Percentiles rank a stretch among this genome's conserved stretches.
These are phyloP conservation scores for Biscutella auriculata DNA, from an alignment of 441 rosid genomes.

Conservation along the genomic window DNA sequence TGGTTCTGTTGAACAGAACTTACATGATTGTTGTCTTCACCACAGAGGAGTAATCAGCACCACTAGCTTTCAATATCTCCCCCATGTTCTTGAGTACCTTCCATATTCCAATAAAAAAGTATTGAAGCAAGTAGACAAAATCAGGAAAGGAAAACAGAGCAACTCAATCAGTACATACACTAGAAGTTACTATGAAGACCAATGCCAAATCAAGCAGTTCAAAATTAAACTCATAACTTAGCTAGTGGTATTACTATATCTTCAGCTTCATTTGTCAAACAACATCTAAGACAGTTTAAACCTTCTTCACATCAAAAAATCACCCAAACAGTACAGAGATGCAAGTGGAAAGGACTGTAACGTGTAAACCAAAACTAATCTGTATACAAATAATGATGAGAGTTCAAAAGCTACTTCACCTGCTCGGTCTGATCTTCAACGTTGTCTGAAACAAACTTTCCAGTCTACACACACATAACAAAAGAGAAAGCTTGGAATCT, in stretches of 20 bases:
- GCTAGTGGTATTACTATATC: too few species aligned
- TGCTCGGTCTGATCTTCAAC: constrained; percentile 82
- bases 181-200: neutral
- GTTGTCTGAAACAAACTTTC: constrained; percentile 50
- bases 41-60: constrained; percentile 62
- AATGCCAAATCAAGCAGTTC: neutral
- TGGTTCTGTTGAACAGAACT: neutral
- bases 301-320: neutral
- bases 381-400: neutral
- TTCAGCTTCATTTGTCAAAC: neutral
- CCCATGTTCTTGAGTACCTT: constrained; percentile 86
- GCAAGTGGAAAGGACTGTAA: constrained; percentile 1
- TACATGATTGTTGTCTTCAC: constrained; percentile 93
- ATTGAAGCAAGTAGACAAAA: constrained; percentile 3
- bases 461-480: constrained; percentile 37
- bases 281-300: neutral
- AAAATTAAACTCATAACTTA: too few species aligned
- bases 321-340: neutral
- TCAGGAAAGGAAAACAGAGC: neutral
- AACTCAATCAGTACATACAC: neutral
- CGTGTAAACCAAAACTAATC: constrained; percentile 3
- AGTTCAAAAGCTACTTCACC: constrained; percentile 30
- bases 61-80: constrained; percentile 83
- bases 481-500: neutral
- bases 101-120: neutral